Conservation (phyloP, 1,284 basidiomycete species). For the Ganoderma lucidum region DNA sequence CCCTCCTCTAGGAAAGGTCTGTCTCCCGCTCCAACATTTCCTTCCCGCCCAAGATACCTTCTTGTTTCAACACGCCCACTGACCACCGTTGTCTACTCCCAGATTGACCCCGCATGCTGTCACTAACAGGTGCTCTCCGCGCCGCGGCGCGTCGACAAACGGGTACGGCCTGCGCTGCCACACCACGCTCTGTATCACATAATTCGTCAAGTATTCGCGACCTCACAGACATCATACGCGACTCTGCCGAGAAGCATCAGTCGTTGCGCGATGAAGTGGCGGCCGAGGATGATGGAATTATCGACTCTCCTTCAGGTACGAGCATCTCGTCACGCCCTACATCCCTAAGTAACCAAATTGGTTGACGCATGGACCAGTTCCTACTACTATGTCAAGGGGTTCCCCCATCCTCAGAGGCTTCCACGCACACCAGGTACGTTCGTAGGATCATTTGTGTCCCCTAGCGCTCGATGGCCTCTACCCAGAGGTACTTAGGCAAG, state of each 20-base stretch:
- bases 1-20: slow-evolving; percentile 19
- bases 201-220: neutral
- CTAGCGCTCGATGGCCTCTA: neutral
- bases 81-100: slow-evolving; percentile 9
- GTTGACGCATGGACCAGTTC: neutral
- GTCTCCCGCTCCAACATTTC: slow-evolving; percentile 12
- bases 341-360: neutral
- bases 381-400: neutral
- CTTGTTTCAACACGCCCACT: slow-evolving; percentile 12
- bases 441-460: neutral
- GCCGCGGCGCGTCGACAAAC: slow-evolving; percentile 31
- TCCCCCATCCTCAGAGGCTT: slow-evolving; percentile 29
- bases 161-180: slow-evolving; percentile 9
- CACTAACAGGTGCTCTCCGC: slow-evolving; percentile 32
- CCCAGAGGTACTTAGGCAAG: neutral
- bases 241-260: slow-evolving; percentile 19
- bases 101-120: slow-evolving; percentile 30
- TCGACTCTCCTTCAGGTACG: slow-evolving; percentile 19
- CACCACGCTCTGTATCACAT: slow-evolving; percentile 22
- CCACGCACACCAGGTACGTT: slow-evolving; percentile 17
- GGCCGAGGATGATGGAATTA: neutral
- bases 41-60: slow-evolving; percentile 10
- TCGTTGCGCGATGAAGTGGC: neutral
- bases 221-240: slow-evolving; percentile 14
- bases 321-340: neutral